Conservation (phyloP, 768 basidiomycete genomes). For the Mycena galopus region DNA sequence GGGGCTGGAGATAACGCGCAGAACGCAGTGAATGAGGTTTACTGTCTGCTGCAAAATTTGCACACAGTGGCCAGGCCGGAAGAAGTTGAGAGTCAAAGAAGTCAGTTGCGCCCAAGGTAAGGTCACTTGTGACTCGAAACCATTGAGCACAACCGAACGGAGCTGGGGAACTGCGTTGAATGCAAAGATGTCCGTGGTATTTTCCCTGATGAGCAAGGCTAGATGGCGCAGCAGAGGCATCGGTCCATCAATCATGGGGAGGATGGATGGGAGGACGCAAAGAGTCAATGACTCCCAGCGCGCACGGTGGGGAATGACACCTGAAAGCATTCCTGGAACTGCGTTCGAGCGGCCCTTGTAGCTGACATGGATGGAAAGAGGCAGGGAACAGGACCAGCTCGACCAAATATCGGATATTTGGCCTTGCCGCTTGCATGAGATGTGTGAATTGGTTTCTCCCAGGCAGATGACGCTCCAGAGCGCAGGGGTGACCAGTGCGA, state of each 20-base stretch:
- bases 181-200: not conserved
- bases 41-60: not conserved
- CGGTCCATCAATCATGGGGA: not conserved
- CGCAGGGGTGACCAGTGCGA: not conserved
- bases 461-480: not conserved
- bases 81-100: not conserved
- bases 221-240: conserved; percentile 4
- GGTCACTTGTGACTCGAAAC: not conserved
- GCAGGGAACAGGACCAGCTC: not conserved
- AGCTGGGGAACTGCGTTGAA: not conserved
- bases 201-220: not conserved
- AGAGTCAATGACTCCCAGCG: not conserved
- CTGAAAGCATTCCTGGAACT: not conserved
- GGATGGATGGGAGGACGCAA: too few species aligned
- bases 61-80: not conserved
- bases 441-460: too few species aligned
- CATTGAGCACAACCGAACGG: not conserved
- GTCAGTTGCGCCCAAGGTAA: conserved; percentile 4
- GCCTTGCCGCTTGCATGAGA: not conserved
- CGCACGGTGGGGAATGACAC: not conserved
- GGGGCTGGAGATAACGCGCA: not conserved
- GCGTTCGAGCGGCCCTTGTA: not conserved
- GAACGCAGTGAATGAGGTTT: not conserved
- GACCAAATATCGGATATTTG: not conserved
- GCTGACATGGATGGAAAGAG: not conserved